phyloP scores from a whole-genome alignment of 192 early-diverging fungal species.

The Gonapodya sp. region DNA sequence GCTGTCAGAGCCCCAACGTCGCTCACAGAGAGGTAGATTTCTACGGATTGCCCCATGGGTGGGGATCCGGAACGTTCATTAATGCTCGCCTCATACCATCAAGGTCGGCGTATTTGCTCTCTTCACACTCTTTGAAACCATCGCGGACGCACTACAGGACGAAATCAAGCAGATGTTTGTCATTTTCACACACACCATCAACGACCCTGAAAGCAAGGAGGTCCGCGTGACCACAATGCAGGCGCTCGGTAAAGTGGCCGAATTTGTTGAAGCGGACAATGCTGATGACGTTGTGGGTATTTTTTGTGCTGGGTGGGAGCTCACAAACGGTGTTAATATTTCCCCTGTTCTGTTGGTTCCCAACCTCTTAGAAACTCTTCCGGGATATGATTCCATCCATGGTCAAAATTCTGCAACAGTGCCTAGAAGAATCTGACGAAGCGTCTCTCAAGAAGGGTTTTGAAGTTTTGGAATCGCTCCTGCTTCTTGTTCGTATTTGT shows the following conservation, averaged over 20 bases:
- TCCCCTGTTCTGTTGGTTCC: background rate
- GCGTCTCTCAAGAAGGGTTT: slow-evolving; percentile 68
- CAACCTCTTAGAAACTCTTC: slow-evolving; percentile 40
- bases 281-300: slow-evolving; percentile 52
- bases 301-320: too few relatives aligned
- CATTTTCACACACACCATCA: slow-evolving; percentile 61
- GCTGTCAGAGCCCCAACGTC: slow-evolving; percentile 59
- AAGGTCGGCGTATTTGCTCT: slow-evolving; percentile 76
- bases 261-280: slow-evolving; percentile 52
- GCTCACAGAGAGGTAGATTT: slow-evolving; percentile 57
- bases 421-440: slow-evolving; percentile 62
- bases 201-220: slow-evolving; percentile 70
- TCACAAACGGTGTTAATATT: too few relatives aligned
- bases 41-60: background rate
- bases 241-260: slow-evolving; percentile 16
- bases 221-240: slow-evolving; percentile 74
- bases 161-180: slow-evolving; percentile 53
- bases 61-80: background rate
- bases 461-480: slow-evolving; percentile 76
- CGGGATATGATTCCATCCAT: slow-evolving; percentile 68
- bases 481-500: slow-evolving; percentile 50
- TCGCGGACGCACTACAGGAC: slow-evolving; percentile 56
- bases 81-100: slow-evolving; percentile 6
- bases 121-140: slow-evolving; percentile 77
- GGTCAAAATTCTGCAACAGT: slow-evolving; percentile 75